phyloP scores from a whole-genome alignment of 352 stramenopile genomes.

The Phytophthora agathidicida region DNA sequence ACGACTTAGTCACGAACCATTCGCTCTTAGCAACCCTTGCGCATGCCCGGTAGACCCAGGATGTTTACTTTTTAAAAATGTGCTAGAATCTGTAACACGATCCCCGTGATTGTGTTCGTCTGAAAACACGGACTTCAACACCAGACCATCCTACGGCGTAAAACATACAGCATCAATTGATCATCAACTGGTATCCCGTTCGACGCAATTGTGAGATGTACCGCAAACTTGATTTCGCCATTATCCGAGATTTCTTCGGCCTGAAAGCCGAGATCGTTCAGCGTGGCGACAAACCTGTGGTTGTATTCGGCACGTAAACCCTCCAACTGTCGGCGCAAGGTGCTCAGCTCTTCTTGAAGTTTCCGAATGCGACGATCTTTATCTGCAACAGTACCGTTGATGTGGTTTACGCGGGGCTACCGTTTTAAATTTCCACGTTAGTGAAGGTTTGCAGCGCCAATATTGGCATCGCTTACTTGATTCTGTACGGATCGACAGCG shows the following conservation, averaged over 20 bases:
- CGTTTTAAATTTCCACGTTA: neutral
- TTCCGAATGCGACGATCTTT: conserved; percentile 88
- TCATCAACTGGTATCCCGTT: neutral
- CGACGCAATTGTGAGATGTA: conserved; percentile 22
- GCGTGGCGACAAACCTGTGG: conserved; percentile 66
- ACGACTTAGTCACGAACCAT: too few species aligned
- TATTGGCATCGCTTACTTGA: conserved; percentile 44
- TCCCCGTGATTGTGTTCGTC: conserved; percentile 28
- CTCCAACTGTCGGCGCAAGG: conserved; percentile 69
- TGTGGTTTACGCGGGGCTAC: conserved; percentile 84
- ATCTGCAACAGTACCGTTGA: conserved; percentile 81
- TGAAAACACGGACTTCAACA: conserved; percentile 67
- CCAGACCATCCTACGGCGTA: conserved; percentile 68
- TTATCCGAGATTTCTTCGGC: conserved; percentile 77
- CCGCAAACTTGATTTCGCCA: conserved; percentile 85
- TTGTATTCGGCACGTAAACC: conserved; percentile 78
- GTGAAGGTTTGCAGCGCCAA: neutral
- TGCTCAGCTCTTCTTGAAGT: conserved; percentile 74
- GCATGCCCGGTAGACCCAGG: conserved; percentile 2
- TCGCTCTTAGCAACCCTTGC: conserved; percentile 25
- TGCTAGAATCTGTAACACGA: neutral
- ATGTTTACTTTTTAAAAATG: conserved; percentile 14
- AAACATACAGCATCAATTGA: neutral
- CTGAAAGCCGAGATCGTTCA: conserved; percentile 83
- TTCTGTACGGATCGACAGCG: conserved; percentile 91